Evolutionary conservation across 768 basidiomycete genomes (phyloP), one percentile per base, ranked within the genome.

Genomic region (Solioccasus polychromus): DNA sequence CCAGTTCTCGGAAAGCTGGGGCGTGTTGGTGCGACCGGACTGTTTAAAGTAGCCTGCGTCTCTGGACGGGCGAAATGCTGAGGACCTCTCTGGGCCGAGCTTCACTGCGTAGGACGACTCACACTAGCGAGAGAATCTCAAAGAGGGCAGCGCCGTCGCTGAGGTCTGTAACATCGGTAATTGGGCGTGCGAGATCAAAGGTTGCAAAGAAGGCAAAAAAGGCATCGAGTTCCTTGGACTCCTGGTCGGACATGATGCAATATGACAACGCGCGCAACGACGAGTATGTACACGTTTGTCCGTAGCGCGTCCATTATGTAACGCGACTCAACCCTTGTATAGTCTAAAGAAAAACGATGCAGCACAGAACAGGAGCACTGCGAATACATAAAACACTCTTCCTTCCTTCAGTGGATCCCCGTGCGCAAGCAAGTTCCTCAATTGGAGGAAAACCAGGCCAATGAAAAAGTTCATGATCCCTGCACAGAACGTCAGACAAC

Each of bases 341-440:
- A 67, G 26, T 38, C 42, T 62, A 39, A 45, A 51, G 50, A 66
- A 67, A 37, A 35, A 48, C 31, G 15, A 29, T 3, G 58, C 39
- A 4, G 61, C 54, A 31, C 52, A 54, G 15, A 66, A 44, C 39
- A 94, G 69, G 11, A 84, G 56, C 0, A 58, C 72, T 2, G 81
- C 85, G 59, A 95, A 97, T 4, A 94, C 68, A 56, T 85, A 94
- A 62, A 97, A 97, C 3, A 97, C 82, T 36, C 86, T 76, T n/a
- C 92, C 92, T 57, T 89, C 85, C 52, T 88, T 85, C 57, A 57
- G 55, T 1, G 70, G 63, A 35, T 75, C 71, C 1, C 79, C 82
- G 3, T 75, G 75, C 8, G 89, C 76, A 35, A 98, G 74, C 17
- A 77, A 54, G 64, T 90, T 82, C 44, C 91, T 82, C 30, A 96